Percentiles rank a stretch among this genome's conserved stretches.
Conservation (phyloP, 2,329 filamentous ascomycete species). For the Exophiala oligosperma region DNA sequence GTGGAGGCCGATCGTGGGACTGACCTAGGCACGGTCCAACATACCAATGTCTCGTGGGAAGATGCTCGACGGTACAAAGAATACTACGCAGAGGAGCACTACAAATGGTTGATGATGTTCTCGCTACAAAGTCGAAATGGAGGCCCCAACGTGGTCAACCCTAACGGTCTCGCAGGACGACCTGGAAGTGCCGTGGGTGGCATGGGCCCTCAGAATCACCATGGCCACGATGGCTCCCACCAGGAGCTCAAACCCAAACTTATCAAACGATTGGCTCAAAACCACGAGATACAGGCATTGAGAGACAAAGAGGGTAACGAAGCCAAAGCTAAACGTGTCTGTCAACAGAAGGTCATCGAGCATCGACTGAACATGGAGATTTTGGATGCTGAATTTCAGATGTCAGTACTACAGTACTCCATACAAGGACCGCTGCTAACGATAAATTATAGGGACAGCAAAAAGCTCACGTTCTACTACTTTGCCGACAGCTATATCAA, state of each 20-base stretch:
- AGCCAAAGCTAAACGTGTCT: slow-evolving; percentile 94
- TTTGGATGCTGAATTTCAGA: slow-evolving; percentile 95
- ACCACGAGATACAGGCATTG: slow-evolving; percentile 83
- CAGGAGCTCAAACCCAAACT: slow-evolving; percentile 90
- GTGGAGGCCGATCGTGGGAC: slow-evolving; percentile 96
- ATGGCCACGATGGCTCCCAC: slow-evolving; percentile 69
- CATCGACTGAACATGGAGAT: slow-evolving; percentile 98
- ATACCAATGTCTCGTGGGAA: slow-evolving; percentile 84
- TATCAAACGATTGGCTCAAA: slow-evolving; percentile 91
- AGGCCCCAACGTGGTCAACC: slow-evolving; percentile 40
- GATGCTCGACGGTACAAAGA: slow-evolving; percentile 87
- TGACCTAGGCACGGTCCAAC: slow-evolving; percentile 88
- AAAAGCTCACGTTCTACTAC: slow-evolving; percentile 98
- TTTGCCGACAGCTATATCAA: slow-evolving; percentile 96
- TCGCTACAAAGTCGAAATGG: slow-evolving; percentile 67
- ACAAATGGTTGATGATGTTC: slow-evolving; percentile 99
- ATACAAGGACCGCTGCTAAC: slow-evolving; percentile 17
- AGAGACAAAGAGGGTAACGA: slow-evolving; percentile 97
- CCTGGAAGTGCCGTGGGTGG: slow-evolving; percentile 72
- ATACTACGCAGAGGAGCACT: slow-evolving; percentile 90
- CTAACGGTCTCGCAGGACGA: slow-evolving; percentile 59
- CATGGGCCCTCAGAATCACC: slow-evolving; percentile 73
- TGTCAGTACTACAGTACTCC: slow-evolving; percentile 61
- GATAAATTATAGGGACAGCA: slow-evolving; percentile 74
- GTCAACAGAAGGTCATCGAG: slow-evolving; percentile 94